phyloP scores from a whole-genome alignment of 495 filamentous ascomycete species.

The Xylaria scruposa region DNA sequence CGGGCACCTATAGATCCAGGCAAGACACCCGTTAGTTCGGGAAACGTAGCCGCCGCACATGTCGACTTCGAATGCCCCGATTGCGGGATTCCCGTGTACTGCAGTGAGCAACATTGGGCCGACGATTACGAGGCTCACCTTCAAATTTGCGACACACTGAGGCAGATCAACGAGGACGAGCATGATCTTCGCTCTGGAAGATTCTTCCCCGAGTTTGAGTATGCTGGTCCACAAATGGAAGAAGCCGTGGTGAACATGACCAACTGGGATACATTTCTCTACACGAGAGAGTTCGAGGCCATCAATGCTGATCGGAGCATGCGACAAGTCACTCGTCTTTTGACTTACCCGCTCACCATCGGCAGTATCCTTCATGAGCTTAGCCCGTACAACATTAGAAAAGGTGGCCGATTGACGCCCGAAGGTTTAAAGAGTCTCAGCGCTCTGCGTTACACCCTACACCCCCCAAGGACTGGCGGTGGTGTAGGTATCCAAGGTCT shows the following conservation, averaged over 20 bases:
- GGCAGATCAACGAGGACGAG: conserved; percentile 96
- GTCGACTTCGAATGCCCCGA: conserved; percentile 95
- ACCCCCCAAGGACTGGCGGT: conserved; percentile 81
- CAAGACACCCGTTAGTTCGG: conserved; percentile 52
- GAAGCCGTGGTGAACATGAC: conserved; percentile 95
- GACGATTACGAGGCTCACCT: conserved; percentile 93
- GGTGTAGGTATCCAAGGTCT: conserved; percentile 78
- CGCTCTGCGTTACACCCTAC: conserved; percentile 90
- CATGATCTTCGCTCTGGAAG: conserved; percentile 91
- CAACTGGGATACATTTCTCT: conserved; percentile 97
- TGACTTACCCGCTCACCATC: conserved; percentile 94
- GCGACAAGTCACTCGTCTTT: conserved; percentile 86
- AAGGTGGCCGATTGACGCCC: conserved; percentile 72
- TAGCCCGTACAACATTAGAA: conserved; percentile 83
- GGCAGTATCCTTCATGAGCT: conserved; percentile 91
- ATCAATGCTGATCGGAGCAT: conserved; percentile 86
- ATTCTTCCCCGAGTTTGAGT: conserved; percentile 92
- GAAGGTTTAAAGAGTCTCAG: conserved; percentile 93
- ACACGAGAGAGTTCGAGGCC: conserved; percentile 84
- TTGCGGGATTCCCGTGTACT: conserved; percentile 93
- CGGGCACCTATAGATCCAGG: conserved; percentile 68
- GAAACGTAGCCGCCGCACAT: conserved; percentile 68
- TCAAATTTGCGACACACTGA: conserved; percentile 87
- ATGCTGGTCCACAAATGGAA: conserved; percentile 86
- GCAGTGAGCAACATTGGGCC: conserved; percentile 90